phyloP scores from a whole-genome alignment of 2,329 filamentous ascomycete species.

The Hymenoscyphus occultus region DNA sequence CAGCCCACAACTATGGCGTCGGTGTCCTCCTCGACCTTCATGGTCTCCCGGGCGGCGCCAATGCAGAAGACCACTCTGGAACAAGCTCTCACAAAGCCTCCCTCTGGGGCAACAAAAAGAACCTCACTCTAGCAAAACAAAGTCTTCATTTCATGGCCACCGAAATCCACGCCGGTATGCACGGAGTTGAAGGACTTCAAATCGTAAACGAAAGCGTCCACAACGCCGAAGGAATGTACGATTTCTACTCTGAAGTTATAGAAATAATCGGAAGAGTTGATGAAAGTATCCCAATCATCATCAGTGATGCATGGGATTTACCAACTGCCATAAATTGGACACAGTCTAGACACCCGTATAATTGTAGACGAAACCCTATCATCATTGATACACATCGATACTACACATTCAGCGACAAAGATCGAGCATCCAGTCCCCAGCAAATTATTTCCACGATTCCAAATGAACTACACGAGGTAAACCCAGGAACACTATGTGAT shows the following conservation, averaged over 20 bases:
- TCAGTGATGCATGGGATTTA: conserved; percentile 58
- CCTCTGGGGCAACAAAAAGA: conserved; percentile 46
- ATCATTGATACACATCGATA: conserved; percentile 59
- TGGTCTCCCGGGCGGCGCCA: conserved; percentile 56
- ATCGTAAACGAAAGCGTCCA: conserved; percentile 54
- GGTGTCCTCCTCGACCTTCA: conserved; percentile 58
- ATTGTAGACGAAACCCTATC: conserved; percentile 42
- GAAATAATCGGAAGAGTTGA: conserved; percentile 47
- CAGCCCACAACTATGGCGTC: conserved; percentile 47
- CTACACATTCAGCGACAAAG: conserved; percentile 53
- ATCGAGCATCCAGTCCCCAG: conserved; percentile 49
- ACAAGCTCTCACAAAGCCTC: conserved; percentile 50
- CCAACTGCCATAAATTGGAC: conserved; percentile 44
- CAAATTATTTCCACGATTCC: conserved; percentile 48
- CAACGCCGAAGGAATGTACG: conserved; percentile 50
- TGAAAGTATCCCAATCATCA: conserved; percentile 49
- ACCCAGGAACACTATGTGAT: conserved; percentile 47
- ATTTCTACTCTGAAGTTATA: conserved; percentile 54
- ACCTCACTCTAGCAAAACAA: conserved; percentile 46
- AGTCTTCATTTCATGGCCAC: conserved; percentile 50
- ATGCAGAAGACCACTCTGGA: conserved; percentile 53
- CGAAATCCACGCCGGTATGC: conserved; percentile 39
- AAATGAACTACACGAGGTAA: conserved; percentile 44
- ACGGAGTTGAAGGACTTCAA: conserved; percentile 53
- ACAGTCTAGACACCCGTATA: conserved; percentile 39